Evolutionary conservation across 1,284 basidiomycete species (phyloP).

Genomic region (Pterula multifida): DNA sequence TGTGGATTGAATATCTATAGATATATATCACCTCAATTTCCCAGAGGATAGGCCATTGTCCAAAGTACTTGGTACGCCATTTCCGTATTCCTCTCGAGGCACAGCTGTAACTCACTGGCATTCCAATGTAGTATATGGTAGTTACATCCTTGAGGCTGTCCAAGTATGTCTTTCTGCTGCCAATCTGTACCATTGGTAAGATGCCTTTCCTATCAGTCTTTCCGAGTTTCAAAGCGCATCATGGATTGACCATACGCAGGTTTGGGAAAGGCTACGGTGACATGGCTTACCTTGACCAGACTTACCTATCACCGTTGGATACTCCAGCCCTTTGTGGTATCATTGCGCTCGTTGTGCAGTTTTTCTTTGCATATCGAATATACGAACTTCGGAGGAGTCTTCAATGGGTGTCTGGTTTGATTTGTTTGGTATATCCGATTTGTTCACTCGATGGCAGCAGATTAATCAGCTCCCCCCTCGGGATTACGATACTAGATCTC

Average conservation of each 20-base stretch:
- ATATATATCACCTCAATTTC: constrained; percentile 1
- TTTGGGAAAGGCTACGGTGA: neutral
- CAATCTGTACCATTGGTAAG: neutral
- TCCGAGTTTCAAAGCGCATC: neutral
- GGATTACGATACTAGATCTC: neutral
- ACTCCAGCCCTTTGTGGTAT: neutral
- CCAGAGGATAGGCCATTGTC: neutral
- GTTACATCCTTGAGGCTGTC: neutral
- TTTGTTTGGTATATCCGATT: neutral
- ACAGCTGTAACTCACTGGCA: neutral
- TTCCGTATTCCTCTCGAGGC: neutral
- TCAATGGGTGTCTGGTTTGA: neutral
- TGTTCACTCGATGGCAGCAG: too few species aligned
- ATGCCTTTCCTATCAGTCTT: too few species aligned
- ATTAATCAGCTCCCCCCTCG: too few species aligned
- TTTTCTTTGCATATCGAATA: constrained; percentile 1
- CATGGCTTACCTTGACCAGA: neutral
- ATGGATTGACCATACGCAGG: neutral
- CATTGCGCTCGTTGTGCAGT: neutral
- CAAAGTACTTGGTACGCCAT: neutral
- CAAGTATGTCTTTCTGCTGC: neutral
- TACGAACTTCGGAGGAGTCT: neutral
- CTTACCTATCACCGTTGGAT: neutral
- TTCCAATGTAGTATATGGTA: neutral
- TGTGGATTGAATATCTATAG: neutral